Percentiles rank a stretch among this genome's conserved stretches.
phyloP scores from a whole-genome alignment of 2,329 filamentous ascomycete genomes.

The Xylariaceae sp. region DNA sequence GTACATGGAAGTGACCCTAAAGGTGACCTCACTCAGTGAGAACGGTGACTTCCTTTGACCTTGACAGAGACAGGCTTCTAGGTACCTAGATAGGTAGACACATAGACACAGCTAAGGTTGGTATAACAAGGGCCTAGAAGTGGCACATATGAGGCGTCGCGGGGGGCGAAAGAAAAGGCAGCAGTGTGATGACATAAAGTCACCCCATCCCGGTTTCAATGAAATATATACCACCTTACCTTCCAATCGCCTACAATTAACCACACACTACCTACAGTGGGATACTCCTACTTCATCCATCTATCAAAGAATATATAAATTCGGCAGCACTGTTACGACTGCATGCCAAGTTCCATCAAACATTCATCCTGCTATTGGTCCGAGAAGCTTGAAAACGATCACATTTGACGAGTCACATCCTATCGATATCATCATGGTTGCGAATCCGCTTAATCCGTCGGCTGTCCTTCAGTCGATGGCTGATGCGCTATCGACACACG shows the following conservation, averaged over 20 bases:
- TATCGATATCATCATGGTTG: slow-evolving; percentile 16
- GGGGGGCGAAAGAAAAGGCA: slow-evolving; percentile 17
- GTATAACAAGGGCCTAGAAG: neutral
- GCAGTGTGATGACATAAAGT: slow-evolving; percentile 26
- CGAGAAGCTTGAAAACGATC: neutral
- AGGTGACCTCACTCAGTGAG: too few species aligned
- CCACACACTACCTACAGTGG: neutral
- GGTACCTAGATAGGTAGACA: neutral
- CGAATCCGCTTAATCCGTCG: slow-evolving; percentile 38
- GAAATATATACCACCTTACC: neutral
- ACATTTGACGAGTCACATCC: neutral
- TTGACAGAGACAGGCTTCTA: neutral
- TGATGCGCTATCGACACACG: slow-evolving; percentile 52
- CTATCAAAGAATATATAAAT: neutral
- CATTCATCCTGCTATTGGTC: neutral
- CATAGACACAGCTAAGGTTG: neutral
- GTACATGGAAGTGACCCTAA: too few species aligned
- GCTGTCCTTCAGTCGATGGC: slow-evolving; percentile 52
- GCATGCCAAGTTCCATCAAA: neutral
- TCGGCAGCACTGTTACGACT: neutral
- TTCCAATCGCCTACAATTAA: neutral
- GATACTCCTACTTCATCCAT: neutral
- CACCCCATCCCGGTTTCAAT: neutral
- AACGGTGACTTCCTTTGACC: too few species aligned
- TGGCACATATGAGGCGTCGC: neutral